Conservation (phyloP, 352 stramenopile genomes). For the Phytophthora hibernalis region DNA sequence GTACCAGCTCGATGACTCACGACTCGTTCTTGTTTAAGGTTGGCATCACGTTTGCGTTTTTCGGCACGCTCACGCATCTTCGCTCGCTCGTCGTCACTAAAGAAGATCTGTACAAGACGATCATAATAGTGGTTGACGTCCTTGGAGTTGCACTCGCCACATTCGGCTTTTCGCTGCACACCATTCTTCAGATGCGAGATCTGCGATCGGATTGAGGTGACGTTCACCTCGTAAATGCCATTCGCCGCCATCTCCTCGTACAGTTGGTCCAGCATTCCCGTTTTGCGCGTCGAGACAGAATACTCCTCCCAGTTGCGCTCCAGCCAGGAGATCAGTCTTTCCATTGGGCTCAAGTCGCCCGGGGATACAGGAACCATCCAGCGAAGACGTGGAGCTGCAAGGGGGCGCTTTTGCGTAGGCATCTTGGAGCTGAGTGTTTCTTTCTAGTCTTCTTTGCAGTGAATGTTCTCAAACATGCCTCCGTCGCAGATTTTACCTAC, state of each 20-base stretch:
- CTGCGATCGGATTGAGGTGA: conserved; percentile 24
- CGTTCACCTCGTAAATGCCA: conserved; percentile 20
- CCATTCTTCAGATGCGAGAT: conserved; percentile 18
- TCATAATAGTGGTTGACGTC: conserved; percentile 29
- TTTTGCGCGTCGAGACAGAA: conserved; percentile 15
- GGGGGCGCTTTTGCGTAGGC: background rate
- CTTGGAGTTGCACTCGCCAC: background rate
- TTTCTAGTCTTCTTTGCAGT: background rate
- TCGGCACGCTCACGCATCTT: conserved; percentile 15
- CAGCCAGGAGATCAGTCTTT: conserved; percentile 21
- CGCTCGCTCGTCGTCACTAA: conserved; percentile 19
- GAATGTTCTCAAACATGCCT: conserved; percentile 1
- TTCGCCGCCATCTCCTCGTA: conserved; percentile 24
- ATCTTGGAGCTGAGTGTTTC: background rate
- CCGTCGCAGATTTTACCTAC: conserved; percentile 2
- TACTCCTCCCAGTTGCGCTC: conserved; percentile 23
- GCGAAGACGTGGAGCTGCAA: background rate
- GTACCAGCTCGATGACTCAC: conserved; percentile 4
- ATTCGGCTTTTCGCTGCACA: conserved; percentile 20
- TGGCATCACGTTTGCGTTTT: background rate
- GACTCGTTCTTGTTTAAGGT: too few relatives aligned
- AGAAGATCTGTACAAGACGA: conserved; percentile 16
- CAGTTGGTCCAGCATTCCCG: conserved; percentile 16
- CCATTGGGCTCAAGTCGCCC: conserved; percentile 16
- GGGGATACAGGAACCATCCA: conserved; percentile 16